These are phyloP conservation scores for Cryptosporidium parvum DNA, from an alignment of 169 alveolate species.

Conservation along the genomic window DNA sequence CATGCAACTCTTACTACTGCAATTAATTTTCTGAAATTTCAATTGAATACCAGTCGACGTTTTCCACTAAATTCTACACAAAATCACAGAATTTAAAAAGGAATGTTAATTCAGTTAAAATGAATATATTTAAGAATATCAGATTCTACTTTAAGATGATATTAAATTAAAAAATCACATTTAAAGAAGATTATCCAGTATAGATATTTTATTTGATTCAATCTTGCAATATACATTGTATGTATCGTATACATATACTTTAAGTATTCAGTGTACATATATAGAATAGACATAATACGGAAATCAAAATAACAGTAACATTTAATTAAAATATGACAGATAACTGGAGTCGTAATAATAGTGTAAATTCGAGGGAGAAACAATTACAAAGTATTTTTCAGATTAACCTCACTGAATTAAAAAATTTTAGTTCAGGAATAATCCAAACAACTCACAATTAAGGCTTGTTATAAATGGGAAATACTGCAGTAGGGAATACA, in stretches of 20 bases:
- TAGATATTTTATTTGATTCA: background rate
- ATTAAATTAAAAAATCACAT: background rate
- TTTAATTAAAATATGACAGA: background rate
- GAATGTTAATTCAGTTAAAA: too few species aligned
- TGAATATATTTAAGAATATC: too few species aligned
- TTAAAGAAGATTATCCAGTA: background rate
- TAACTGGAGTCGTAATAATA: background rate
- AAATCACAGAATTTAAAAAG: too few species aligned
- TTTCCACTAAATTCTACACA: too few species aligned
- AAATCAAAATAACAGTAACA: background rate
- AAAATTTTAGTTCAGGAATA: background rate
- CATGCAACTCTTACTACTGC: background rate
- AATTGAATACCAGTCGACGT: too few species aligned
- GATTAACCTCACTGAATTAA: background rate
- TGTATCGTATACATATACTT: background rate
- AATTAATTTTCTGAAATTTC: too few species aligned
- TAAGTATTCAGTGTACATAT: background rate
- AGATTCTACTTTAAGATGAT: too few species aligned
- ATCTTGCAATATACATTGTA: background rate
- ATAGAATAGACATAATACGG: conserved; percentile 22
- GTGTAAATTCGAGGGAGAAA: background rate
- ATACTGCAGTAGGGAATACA: conserved; percentile 4
- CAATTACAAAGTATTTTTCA: background rate
- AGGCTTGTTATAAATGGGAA: conserved; percentile 36
- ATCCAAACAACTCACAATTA: background rate